Evolutionary conservation across 1,284 basidiomycete genomes (phyloP), one percentile per base, ranked within the genome.

Genomic region (Austroboletus niveus): DNA sequence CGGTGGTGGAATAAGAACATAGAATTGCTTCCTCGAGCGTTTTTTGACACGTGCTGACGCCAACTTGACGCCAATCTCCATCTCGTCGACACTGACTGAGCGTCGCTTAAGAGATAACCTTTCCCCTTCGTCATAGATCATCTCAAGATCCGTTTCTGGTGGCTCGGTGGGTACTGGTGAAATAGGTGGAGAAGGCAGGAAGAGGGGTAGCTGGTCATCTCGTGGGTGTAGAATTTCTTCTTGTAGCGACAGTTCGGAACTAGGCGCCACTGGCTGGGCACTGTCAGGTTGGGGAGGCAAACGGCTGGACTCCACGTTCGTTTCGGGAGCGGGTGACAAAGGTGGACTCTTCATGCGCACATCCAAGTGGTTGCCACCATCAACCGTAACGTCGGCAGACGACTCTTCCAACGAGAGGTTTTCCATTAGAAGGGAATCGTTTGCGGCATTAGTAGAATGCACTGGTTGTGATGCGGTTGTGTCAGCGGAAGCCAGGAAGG

Each of bases 1-100:
- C 8, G 66, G 54, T 0, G 56, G 53, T 42, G 65, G 65, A 45
- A 71, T 34, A 24, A 70, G 60, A 30, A 68, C 69, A n/a, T 68
- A 68, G 22, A 55, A 56, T 46, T 49, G 59, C 11, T 51, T 53
- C 48, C 45, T 69, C 38, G 45, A 52, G 51, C 64, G 69, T 53
- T 69, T 68, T 44, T 32, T 58, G 47, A 47, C 49, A 41, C 29
- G 55, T 45, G 46, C 45, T 43, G 49, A 47, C 15, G 20, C n/a
- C 30, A 17, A 24, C n/a, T 47, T 42, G 7, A n/a, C 17, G 34
- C 59, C 53, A 11, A 41, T 41, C 31, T 47, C 56, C 45, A 51
- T 50, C 36, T 48, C 50, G 20, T 59, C 55, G 27, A 47, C 45
- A 36, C 61, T 24, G 22, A 24, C 22, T 24, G 22, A 52, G 31